Evolutionary conservation across 2,329 filamentous ascomycete genomes (phyloP).

Genomic region (Talaromyces rugulosus): DNA sequence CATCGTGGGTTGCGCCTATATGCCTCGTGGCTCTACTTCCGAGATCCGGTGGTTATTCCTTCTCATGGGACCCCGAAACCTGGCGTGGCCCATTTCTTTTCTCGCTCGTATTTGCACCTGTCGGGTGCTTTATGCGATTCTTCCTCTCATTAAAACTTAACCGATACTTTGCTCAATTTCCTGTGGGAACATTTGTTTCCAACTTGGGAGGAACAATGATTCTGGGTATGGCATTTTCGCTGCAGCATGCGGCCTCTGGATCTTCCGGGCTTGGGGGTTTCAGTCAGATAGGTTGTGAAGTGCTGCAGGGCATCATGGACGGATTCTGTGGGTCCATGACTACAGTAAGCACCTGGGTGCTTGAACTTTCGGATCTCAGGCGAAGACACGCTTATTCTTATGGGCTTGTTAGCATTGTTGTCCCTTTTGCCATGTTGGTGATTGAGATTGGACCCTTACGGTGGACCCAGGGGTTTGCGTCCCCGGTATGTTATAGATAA

Average conservation of each 20-base stretch:
- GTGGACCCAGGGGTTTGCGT: conserved; percentile 45
- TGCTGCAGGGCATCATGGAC: conserved; percentile 62
- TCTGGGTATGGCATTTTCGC: conserved; percentile 72
- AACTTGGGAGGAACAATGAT: conserved; percentile 75
- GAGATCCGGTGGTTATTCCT: conserved; percentile 34
- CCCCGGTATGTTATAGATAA: conserved; percentile 24
- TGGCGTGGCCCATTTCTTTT: conserved; percentile 78
- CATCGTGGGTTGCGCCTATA: conserved; percentile 72
- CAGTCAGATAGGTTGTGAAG: conserved; percentile 54
- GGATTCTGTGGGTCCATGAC: conserved; percentile 65
- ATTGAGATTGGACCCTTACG: conserved; percentile 54
- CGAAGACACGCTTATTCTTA: conserved; percentile 59
- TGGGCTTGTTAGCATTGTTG: conserved; percentile 43
- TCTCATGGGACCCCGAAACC: conserved; percentile 36
- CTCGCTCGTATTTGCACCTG: conserved; percentile 73
- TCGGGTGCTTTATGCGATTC: conserved; percentile 72
- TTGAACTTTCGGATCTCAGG: conserved; percentile 51
- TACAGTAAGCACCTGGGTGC: conserved; percentile 64
- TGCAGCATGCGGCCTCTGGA: conserved; percentile 59
- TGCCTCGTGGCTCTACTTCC: conserved; percentile 69
- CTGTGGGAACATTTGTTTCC: conserved; percentile 76
- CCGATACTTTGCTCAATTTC: conserved; percentile 61
- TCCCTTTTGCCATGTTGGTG: conserved; percentile 46
- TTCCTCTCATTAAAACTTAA: conserved; percentile 72
- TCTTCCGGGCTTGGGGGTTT: conserved; percentile 20